Evolutionary conservation across 2,329 filamentous ascomycete genomes (phyloP), one percentile per base, ranked within the genome.

Genomic region (Allantophomopsis cytisporea): DNA sequence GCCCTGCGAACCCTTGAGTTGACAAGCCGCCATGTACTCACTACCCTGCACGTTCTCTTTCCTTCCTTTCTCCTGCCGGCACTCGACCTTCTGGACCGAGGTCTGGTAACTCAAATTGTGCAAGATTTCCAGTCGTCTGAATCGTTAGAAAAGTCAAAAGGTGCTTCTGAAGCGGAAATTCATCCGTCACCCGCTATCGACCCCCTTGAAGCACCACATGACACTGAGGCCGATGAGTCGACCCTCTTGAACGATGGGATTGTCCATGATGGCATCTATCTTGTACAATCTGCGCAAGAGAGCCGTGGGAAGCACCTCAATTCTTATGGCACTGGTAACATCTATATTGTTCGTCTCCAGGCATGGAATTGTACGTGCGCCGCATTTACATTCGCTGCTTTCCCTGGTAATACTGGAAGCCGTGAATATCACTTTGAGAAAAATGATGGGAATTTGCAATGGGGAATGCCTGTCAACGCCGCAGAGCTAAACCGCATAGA

Each of bases 331-430:
- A 15, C 12, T 5, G 16, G 31, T 4, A 34, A 34, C 13, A 34
- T 10, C 7, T 93, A 95, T 59, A 66, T 83, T 49, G 83, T 96
- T 13, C 73, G 79, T 8, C 68, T 88, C 2, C 50, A 58, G 1
- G 75, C 80, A 1, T 96, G 91, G 91, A 87, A 82, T 57, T 98
- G 91, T 59, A 84, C 76, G 1, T 98, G 91, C 62, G 81, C 87
- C 3, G 79, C 77, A 1, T 96, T 96, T 58, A 71, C 80, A 0
- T 79, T 93, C 45, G 67, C 79, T 15, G 73, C 80, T 2, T 88
- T 87, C 49, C 66, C 68, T 18, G 50, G 57, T 63, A 57, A 59
- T 14, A 37, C 51, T 39, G 31, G 42, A 31, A 38, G 40, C 16
- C n/a, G 37, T 5, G 14, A 5, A 5, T 32, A 14, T 23, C 15